Evolutionary conservation across 148 eudicot species (phyloP).

Genomic region (Cornus kousa): DNA sequence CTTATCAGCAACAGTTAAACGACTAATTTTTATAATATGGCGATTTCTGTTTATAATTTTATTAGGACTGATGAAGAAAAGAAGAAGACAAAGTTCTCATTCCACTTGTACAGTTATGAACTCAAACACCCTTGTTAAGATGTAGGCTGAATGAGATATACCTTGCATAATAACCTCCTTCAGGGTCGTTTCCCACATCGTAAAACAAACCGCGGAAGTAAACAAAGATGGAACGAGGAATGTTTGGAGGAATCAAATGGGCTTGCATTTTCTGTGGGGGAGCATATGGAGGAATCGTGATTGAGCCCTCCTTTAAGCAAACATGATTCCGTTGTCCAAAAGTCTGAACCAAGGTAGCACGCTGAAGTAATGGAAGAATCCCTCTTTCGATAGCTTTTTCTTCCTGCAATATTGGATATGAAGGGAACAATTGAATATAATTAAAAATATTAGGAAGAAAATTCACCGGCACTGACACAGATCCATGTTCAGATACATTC

Average conservation of each 20-base stretch:
- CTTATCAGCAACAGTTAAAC: background rate
- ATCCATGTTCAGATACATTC: conserved; percentile 3
- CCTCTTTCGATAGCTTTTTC: conserved; percentile 99
- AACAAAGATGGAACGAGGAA: conserved; percentile 95
- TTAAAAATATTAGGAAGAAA: background rate
- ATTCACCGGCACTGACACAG: background rate
- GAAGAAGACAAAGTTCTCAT: too few species aligned
- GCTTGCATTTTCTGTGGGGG: conserved; percentile 99
- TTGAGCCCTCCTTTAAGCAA: conserved; percentile 92
- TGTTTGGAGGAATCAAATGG: conserved; percentile 82
- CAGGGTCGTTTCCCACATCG: conserved; percentile 98
- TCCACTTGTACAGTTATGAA: background rate
- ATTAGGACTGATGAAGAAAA: background rate
- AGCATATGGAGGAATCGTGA: conserved; percentile 95
- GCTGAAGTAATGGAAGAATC: conserved; percentile 79
- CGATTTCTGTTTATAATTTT: background rate
- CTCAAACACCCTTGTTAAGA: background rate
- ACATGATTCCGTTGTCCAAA: conserved; percentile 97
- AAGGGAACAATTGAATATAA: background rate
- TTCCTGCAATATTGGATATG: conserved; percentile 49
- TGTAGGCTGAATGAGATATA: conserved; percentile 21
- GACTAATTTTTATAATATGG: background rate
- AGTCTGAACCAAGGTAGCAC: conserved; percentile 95
- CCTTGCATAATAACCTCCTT: conserved; percentile 99
- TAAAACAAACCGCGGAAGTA: conserved; percentile 97